A percentile compares a stretch with the other conserved stretches of the same genome.
These are phyloP conservation scores for Trichoderma oligosporum DNA, from an alignment of 2,329 filamentous ascomycete genomes.

Conservation along the genomic window DNA sequence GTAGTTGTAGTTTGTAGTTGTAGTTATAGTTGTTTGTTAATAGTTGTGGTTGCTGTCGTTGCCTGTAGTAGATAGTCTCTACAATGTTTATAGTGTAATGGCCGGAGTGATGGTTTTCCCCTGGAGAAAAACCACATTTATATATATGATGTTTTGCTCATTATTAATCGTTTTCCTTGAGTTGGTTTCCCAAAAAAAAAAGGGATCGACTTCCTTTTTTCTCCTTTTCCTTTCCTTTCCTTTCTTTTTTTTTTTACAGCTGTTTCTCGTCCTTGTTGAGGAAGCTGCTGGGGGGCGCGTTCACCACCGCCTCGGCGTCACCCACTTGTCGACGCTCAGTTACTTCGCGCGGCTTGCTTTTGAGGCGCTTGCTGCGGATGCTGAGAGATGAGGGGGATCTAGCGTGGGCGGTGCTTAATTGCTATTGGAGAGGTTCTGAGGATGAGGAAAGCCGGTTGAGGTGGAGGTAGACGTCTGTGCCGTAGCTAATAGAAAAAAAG, in stretches of 20 bases:
- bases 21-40: too few relatives aligned
- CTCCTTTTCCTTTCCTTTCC: not conserved
- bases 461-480: conserved; percentile 97
- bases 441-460: conserved; percentile 93
- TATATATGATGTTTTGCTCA: not conserved
- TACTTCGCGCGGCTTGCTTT: conserved; percentile 60
- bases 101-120: too few relatives aligned
- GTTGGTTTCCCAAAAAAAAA: too few relatives aligned
- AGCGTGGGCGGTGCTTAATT: conserved; percentile 54
- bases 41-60: too few relatives aligned
- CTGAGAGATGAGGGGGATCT: conserved; percentile 32
- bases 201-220: not conserved
- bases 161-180: not conserved
- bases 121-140: too few relatives aligned
- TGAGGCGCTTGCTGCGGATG: conserved; percentile 65
- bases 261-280: conserved; percentile 33
- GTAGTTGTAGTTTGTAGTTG: too few relatives aligned
- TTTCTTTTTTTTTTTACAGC: conserved; percentile 26
- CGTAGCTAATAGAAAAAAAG: conserved; percentile 71
- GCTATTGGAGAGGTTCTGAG: conserved; percentile 94
- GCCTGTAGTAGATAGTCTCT: too few relatives aligned
- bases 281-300: conserved; percentile 40
- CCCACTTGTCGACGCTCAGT: conserved; percentile 87
- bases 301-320: conserved; percentile 75
- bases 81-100: too few relatives aligned